Evolutionary conservation across 2,329 filamentous ascomycete genomes (phyloP).

Genomic region (Geosmithia putterillii): DNA sequence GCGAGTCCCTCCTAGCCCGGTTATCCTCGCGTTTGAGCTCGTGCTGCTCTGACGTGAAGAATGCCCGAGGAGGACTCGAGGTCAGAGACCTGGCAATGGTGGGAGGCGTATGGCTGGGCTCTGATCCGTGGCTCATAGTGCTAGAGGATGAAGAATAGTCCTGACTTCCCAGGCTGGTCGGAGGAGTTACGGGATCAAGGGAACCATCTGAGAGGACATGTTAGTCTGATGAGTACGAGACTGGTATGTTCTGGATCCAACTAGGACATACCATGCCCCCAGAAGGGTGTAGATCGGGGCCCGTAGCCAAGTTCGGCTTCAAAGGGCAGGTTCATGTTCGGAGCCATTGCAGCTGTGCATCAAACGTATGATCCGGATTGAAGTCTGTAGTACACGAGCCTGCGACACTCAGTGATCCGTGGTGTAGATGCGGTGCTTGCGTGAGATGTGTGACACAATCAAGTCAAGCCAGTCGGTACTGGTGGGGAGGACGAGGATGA

Average conservation of each 20-base stretch:
- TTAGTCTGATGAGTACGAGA: background rate
- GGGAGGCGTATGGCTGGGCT: constrained; percentile 38
- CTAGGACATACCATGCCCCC: constrained; percentile 35
- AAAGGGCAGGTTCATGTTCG: constrained; percentile 37
- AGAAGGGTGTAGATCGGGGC: constrained; percentile 30
- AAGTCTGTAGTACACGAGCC: background rate
- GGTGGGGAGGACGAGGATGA: background rate
- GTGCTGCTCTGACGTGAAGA: constrained; percentile 43
- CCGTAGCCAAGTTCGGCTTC: constrained; percentile 40
- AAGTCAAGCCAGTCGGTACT: too few species aligned
- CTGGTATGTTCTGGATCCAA: background rate
- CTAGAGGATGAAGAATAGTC: constrained; percentile 23
- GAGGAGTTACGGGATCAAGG: constrained; percentile 20
- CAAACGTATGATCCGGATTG: background rate
- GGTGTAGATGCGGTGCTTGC: too few species aligned
- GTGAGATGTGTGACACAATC: too few species aligned
- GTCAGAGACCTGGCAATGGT: constrained; percentile 39
- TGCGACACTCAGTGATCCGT: too few species aligned
- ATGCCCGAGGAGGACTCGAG: constrained; percentile 42
- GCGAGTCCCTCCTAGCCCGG: constrained; percentile 44
- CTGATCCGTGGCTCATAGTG: constrained; percentile 29
- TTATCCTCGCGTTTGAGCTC: constrained; percentile 50
- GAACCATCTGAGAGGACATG: constrained; percentile 9
- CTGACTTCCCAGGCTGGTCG: constrained; percentile 22
- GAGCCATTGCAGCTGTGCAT: constrained; percentile 4